Evolutionary conservation across 768 basidiomycete species (phyloP), one percentile per base, ranked within the genome.

Genomic region (Paxillus ammoniavirescens): DNA sequence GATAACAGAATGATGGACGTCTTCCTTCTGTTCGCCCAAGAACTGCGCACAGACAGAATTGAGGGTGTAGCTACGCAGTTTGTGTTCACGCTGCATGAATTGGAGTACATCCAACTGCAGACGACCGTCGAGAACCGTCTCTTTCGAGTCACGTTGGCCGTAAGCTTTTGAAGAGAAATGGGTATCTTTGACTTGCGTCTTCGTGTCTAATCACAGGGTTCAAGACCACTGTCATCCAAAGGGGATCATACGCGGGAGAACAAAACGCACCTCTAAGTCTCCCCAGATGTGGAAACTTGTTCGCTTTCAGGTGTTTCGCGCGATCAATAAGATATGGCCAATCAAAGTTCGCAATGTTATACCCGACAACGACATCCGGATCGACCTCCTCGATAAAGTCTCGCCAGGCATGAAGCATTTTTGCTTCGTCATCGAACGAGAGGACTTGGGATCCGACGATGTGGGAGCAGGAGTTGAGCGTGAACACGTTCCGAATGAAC

Each of bases 131-230:
- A 98, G 79, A 10, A 78, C 73, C 0, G 95, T 94, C 51, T 94
- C 93, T 67, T 98, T 98, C 0, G 94, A 97, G 69, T 97, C 94
- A 46, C 97, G 89, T 62, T 93, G 91, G 17, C 97, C 97, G 62
- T 94, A 98, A 1, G 97, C 97, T 66, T 93, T 97, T 0, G 95
- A 98, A 6, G 94, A 97, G 73, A 99, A 99, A 68, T 99, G 97
- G 0, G 97, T 93, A 50, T 88, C 91, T 70, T 96, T 98, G 46
- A 84, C 81, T 67, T 89, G 86, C 0, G 93, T 84, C 70, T 81
- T 87, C 50, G 79, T 62, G 53, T 81, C 96, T 98, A 59, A 7
- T 21, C 41, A 41, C 28, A n/a, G 21, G 10, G 23, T 30, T 60
- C 15, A 48, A 15, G 36, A 46, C 12, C 18, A 55, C 42, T 53